phyloP scores from a whole-genome alignment of 805 yeast genomes.

The Schwanniomyces vanrijiae region DNA sequence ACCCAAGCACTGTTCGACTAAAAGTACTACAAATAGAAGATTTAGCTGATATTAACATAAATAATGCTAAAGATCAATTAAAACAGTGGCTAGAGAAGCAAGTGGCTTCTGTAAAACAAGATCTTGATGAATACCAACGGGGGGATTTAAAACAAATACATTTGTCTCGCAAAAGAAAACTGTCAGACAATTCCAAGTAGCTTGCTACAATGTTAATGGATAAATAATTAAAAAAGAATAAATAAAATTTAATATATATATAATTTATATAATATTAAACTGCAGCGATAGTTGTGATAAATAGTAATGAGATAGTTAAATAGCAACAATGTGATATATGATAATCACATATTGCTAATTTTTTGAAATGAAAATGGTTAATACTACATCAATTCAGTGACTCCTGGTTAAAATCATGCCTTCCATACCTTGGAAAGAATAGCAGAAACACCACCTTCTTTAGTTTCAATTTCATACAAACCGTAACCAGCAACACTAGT shows the following conservation, averaged over 20 bases:
- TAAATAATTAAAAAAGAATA: background rate
- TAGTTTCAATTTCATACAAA: slow-evolving; percentile 64
- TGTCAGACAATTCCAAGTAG: slow-evolving; percentile 5
- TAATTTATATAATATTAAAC: background rate
- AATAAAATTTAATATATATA: background rate
- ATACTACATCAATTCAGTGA: background rate
- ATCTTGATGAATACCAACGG: slow-evolving; percentile 5
- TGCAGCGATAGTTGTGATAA: background rate
- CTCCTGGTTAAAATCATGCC: slow-evolving; percentile 21
- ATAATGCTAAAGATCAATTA: slow-evolving; percentile 16
- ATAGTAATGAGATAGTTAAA: background rate
- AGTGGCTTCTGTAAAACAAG: slow-evolving; percentile 10
- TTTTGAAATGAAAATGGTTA: background rate
- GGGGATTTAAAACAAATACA: slow-evolving; percentile 4
- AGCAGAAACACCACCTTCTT: slow-evolving; percentile 63
- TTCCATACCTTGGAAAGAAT: slow-evolving; percentile 41
- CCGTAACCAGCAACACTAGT: slow-evolving; percentile 70
- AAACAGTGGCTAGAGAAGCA: slow-evolving; percentile 22
- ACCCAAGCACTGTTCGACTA: slow-evolving; percentile 18
- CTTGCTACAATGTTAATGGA: background rate
- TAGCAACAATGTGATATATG: background rate
- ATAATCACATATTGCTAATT: background rate
- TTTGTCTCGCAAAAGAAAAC: slow-evolving; percentile 9
- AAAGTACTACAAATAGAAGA: slow-evolving; percentile 25
- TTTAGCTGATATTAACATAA: slow-evolving; percentile 17